Evolutionary conservation across 768 basidiomycete genomes (phyloP).

Genomic region (Mycena pura): DNA sequence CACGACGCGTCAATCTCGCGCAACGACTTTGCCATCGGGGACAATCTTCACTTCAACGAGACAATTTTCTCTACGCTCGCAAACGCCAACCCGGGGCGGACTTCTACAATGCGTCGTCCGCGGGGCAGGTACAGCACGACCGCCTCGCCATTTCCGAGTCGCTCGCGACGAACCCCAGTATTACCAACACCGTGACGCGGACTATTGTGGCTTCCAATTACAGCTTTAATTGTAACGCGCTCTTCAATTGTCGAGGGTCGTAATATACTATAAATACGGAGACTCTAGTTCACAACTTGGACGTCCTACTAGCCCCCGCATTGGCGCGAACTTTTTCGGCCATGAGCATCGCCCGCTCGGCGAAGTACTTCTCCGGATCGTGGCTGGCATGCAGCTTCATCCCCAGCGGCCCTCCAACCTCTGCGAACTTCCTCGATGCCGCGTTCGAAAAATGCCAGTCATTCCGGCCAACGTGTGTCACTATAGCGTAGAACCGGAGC

Average conservation of each 20-base stretch:
- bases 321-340: no score
- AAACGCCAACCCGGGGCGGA: slow-evolving; percentile 18
- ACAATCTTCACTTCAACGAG: slow-evolving; percentile 26
- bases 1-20: slow-evolving; percentile 23
- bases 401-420: not conserved
- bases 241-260: no score
- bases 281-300: no score
- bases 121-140: slow-evolving; percentile 1
- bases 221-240: no score
- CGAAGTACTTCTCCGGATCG: no score
- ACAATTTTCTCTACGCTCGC: slow-evolving; percentile 10
- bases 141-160: slow-evolving; percentile 12
- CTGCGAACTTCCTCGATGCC: not conserved
- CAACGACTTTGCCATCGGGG: slow-evolving; percentile 17
- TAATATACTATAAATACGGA: no score
- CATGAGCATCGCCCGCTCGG: no score
- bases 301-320: no score
- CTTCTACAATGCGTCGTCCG: slow-evolving; percentile 15
- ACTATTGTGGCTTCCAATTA: no score
- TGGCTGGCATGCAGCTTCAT: no score
- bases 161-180: slow-evolving; percentile 1
- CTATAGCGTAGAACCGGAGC: not conserved
- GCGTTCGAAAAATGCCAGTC: slow-evolving; percentile 10
- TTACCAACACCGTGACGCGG: no score
- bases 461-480: not conserved